These are phyloP conservation scores for Mortierella sp. DNA, from an alignment of 371 early-diverging fungal species.

Conservation along the genomic window DNA sequence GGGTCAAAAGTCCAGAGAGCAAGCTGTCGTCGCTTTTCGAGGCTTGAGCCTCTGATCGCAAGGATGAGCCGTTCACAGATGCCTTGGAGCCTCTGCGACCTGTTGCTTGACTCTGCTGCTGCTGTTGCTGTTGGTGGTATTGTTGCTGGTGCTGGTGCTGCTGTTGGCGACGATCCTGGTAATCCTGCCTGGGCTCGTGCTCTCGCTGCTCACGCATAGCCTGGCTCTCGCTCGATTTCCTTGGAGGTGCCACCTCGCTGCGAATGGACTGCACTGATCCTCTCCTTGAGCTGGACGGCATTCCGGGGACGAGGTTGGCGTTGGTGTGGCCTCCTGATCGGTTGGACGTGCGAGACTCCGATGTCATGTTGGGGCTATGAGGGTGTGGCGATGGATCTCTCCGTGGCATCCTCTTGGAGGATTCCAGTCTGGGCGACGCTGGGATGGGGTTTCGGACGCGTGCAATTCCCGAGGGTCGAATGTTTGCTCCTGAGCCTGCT, in stretches of 20 bases:
- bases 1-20: slow-evolving; percentile 17
- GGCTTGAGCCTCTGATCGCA: slow-evolving; percentile 10
- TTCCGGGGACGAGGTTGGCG: slow-evolving; percentile 16
- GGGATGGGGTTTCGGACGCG: slow-evolving; percentile 26
- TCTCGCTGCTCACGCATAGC: slow-evolving; percentile 3
- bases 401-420: slow-evolving; percentile 23
- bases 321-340: background rate
- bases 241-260: slow-evolving; percentile 12
- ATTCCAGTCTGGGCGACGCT: slow-evolving; percentile 31
- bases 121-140: background rate
- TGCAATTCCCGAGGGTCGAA: slow-evolving; percentile 15
- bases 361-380: slow-evolving; percentile 17
- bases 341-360: slow-evolving; percentile 16
- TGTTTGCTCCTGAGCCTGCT: slow-evolving; percentile 1
- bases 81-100: slow-evolving; percentile 10
- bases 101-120: background rate
- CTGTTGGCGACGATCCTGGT: slow-evolving; percentile 22
- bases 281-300: slow-evolving; percentile 16
- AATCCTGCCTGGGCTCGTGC: slow-evolving; percentile 12
- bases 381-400: slow-evolving; percentile 18
- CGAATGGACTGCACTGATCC: slow-evolving; percentile 33
- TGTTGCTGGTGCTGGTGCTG: slow-evolving; percentile 3
- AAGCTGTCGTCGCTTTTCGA: slow-evolving; percentile 14
- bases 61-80: background rate
- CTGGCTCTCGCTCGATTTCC: slow-evolving; percentile 28